Evolutionary conservation across 2,329 filamentous ascomycete species (phyloP), one percentile per base, ranked within the genome.

Genomic region (Talaromyces sp.): DNA sequence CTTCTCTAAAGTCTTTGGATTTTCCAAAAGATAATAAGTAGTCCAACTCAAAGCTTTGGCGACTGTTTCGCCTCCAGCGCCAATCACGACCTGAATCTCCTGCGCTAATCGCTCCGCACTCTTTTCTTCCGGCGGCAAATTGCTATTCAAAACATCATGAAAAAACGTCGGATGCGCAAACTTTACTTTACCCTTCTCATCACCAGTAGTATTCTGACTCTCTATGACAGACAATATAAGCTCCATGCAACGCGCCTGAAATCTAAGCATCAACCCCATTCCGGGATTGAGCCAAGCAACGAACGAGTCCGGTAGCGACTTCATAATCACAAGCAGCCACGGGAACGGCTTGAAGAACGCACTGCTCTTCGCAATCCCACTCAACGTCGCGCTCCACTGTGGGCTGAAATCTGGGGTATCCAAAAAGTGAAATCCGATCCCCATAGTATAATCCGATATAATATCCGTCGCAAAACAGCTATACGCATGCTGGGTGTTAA

Each of bases 401-500:
- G 73, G 73, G 16, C 68, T 66, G 27, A 74, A 76, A 41, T 75
- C 72, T 1, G 72, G 68, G 8, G 70, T 68, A 31, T 76, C 73
- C 9, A 77, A 69, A 68, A 74, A 76, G 61, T 73, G 67, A 50
- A 71, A 75, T 1, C 68, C 69, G 14, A 69, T 62, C n/a, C 71
- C 71, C 69, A 76, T 71, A n/a, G 71, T 72, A 65, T 81, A 82
- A 61, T 79, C 74, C 66, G 79, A 80, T 67, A 83, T 80, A 52
- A 82, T 76, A 37, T 83, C 81, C 37, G 79, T 80, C 1, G 78
- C 78, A 54, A 79, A 73, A 22, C 78, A 79, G 24, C 75, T 77
- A 59, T 78, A 80, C 0, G 77, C 72, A 64, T 74, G 66, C 41
- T 73, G 68, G 37, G 72, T 63, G 31, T 68, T 66, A 37, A 75